phyloP scores from a whole-genome alignment of 257 asterid genomes.

The Knoxia roxburghii region DNA sequence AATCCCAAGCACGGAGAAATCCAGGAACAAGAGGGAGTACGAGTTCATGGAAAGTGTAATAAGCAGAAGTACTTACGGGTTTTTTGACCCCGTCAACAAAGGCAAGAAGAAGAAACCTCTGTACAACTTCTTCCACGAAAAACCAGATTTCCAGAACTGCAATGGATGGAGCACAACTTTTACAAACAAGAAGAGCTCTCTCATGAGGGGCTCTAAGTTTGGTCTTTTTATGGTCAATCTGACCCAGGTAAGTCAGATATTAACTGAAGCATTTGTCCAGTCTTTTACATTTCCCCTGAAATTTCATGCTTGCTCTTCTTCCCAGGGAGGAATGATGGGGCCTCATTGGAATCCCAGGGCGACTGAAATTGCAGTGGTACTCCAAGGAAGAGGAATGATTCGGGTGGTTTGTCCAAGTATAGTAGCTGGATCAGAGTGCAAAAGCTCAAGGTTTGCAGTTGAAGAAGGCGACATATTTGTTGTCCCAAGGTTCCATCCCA shows the following conservation, averaged over 20 bases:
- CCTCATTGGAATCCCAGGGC: conserved; percentile 96
- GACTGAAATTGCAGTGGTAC: conserved; percentile 49
- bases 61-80: conserved; percentile 21
- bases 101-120: conserved; percentile 27
- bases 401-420: conserved; percentile 45
- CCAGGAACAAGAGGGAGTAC: conserved; percentile 30
- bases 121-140: conserved; percentile 54
- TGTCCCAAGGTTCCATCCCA: conserved; percentile 64
- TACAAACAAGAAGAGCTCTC: conserved; percentile 40
- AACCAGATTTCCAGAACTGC: conserved; percentile 66
- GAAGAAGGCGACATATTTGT: conserved; percentile 66
- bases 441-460: conserved; percentile 40
- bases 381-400: conserved; percentile 68
- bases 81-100: conserved; percentile 34
- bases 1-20: conserved; percentile 17
- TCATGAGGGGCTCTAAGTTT: conserved; percentile 35
- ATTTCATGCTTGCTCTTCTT: neutral
- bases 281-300: too few species aligned
- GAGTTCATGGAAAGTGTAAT: conserved; percentile 26
- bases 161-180: conserved; percentile 88
- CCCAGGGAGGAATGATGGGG: conserved; percentile 91
- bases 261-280: too few species aligned
- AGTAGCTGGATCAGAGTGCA: conserved; percentile 27
- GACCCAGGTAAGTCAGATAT: conserved; percentile 40
- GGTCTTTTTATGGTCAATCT: conserved; percentile 85